Base-by-base conservation (phyloP, 305 asterid genomes). In the Solanum hybrid region DNA sequence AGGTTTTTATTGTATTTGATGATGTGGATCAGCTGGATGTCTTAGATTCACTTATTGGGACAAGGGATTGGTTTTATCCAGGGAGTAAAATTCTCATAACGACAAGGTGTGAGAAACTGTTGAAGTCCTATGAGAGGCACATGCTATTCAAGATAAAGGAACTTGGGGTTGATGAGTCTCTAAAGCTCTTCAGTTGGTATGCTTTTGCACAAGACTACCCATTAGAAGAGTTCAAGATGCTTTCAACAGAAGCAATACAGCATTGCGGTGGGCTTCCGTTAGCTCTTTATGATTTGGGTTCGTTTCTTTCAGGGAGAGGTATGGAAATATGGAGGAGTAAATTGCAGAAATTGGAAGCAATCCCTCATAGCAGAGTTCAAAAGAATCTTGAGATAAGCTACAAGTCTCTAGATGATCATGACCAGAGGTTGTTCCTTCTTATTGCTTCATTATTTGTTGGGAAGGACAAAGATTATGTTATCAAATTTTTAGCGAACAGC, bases 151-250 rank as follows among this genome's bases (percentile, higher is more conserved):
- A 77, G 32, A 77, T 84, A 11, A 34, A 72, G 73, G 76, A 37
- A 60, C 27, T 91, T 77, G 84, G 40, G 11, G 66, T 86, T 38
- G 71, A 72, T 11, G 91, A 91, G 78, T 88, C 93, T 19, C 26
- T 90, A 42, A 88, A 89, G 66, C 90, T 91, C 69, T 91, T 91
- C 26, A 8, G 92, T 76, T 88, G 90, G 93, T 79, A 90, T 56
- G 92, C 92, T 26, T 91, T 91, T 90, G 77, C 88, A 86, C 90
- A 88, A 78, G 90, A 91, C 37, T 14, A 56, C n/a, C 92, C 93
- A 2, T 15, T 19, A 29, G 88, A 90, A 85, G 66, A 75, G 79
- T 81, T 88, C n/a, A 42, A 12, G 69, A 79, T 69, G 73, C 71
- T 64, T 26, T 88, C 93, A 19, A 11, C 78, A 32, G 72, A 77